Percentiles rank a stretch among this genome's conserved stretches.
phyloP scores from a whole-genome alignment of 345 rosid species.

The Arabis hirsuta region DNA sequence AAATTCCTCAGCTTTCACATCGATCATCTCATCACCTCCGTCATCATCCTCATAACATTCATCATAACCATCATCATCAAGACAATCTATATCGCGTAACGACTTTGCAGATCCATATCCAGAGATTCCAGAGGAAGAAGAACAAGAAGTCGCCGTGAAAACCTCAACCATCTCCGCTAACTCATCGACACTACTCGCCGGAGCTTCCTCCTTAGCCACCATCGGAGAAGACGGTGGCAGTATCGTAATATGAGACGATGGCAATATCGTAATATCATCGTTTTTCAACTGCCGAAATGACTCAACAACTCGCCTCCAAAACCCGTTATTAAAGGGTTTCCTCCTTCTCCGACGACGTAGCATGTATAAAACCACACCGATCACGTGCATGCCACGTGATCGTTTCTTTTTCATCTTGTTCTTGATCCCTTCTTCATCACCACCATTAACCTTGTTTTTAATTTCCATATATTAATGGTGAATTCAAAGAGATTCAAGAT shows the following conservation, averaged over 20 bases:
- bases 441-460: conserved; percentile 10
- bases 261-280: conserved; percentile 11
- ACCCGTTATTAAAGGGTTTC: conserved; percentile 42
- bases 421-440: conserved; percentile 37
- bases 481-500: not conserved
- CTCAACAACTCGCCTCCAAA: conserved; percentile 52
- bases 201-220: conserved; percentile 1
- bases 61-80: conserved; percentile 36
- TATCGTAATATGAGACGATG: conserved; percentile 38
- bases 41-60: conserved; percentile 24
- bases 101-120: conserved; percentile 56
- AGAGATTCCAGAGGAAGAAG: conserved; percentile 38
- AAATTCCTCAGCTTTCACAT: conserved; percentile 73
- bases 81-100: conserved; percentile 39
- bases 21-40: conserved; percentile 71
- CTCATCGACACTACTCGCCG: conserved; percentile 17
- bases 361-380: conserved; percentile 53
- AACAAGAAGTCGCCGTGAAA: conserved; percentile 35
- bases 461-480: conserved; percentile 34
- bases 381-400: conserved; percentile 48
- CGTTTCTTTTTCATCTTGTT: conserved; percentile 44
- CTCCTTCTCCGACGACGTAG: conserved; percentile 41
- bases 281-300: conserved; percentile 50
- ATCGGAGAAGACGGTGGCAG: conserved; percentile 10
- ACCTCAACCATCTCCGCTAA: conserved; percentile 47